Evolutionary conservation across 192 early-diverging fungal genomes (phyloP), one percentile per base, ranked within the genome.

Genomic region (Cetraspora pellucida): DNA sequence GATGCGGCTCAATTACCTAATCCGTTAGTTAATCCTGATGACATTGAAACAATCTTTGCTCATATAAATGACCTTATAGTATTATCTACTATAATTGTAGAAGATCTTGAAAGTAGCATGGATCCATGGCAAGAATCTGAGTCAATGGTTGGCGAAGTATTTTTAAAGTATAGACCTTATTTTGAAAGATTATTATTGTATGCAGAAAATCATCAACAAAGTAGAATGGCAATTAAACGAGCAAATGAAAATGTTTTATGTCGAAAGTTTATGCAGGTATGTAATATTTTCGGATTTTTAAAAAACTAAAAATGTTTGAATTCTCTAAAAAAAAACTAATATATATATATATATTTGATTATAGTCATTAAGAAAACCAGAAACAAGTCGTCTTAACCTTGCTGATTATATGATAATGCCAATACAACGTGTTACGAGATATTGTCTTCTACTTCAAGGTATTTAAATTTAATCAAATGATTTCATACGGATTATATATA

Each of bases 361-460:
- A 10, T 75, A 63, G 54, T 47, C 73, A 11, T 27, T 37, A 21
- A 19, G 83, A n/a, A 83, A 80, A 37, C 87, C 86, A 31, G 85
- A 89, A 71, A 86, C 78, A 10, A 87, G 83, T n/a, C 63, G 75
- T 8, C 85, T 94, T 64, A 87, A 85, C 37, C 81, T 97, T 28
- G 84, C 85, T 31, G 91, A 93, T 74, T 83, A 92, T 77, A 82
- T 94, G 79, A 92, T 94, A 69, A 87, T 92, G 78, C 93, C 93
- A 1, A 91, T 94, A 61, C 93, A 94, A 81, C 86, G 93, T 37
- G 89, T 94, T 21, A 90, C 93, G 3, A 87, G 91, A n/a, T 94
- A 94, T 81, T 88, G 88, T 37, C 77, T 94, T 70, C 78, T 94
- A 50, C 81, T 94, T 54, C 89, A 84, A 80, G 86, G 73, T 75